Base-by-base conservation (phyloP, 495 filamentous ascomycete genomes). In the Aspergillus asperescens region DNA sequence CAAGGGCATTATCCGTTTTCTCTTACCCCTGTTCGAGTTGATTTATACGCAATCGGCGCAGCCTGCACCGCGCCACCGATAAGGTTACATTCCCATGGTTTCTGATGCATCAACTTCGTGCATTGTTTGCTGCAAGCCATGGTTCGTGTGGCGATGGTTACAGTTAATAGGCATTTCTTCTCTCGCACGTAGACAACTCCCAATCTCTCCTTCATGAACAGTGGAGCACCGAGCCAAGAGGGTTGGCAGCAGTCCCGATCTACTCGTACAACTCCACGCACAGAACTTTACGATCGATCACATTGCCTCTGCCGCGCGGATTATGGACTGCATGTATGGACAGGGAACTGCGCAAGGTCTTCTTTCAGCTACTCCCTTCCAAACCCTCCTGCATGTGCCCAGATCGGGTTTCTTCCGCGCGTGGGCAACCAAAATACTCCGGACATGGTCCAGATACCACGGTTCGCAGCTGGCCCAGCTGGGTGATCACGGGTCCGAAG, bases 81-180 rank as follows among this genome's bases (percentile, higher is more conserved):
- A 45, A 50, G 38, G 46, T 50, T 46, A 43, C 22, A 45, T 45
- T 27, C n/a, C 32, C 16, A 23, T 28, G 13, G 18, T 44, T 44
- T 57, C 23, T 48, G 55, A 53, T 57, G 37, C 44, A 50, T 57
- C 50, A 53, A 37, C 45, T 27, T 27, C 45, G 46, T 50, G 48
- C 55, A 53, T 46, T 43, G 42, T 52, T 53, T 57, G 45, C 49
- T 44, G 55, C 49, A 53, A 48, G 48, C 48, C 37, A 55, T 44
- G 40, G 32, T 45, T 20, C 15, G 24, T 18, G 46, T 46, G 32
- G 29, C 32, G 31, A 48, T 27, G 31, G 5, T 48, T 9, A 39
- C 10, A 25, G 22, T 5, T 10, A 24, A 31, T n/a, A n/a, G n/a
- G n/a, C n/a, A n/a, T n/a, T n/a, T n/a, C n/a, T n/a, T n/a, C n/a